These are phyloP conservation scores for Erythrobasidium yunnanense DNA, from an alignment of 768 basidiomycete genomes.

Conservation along the genomic window DNA sequence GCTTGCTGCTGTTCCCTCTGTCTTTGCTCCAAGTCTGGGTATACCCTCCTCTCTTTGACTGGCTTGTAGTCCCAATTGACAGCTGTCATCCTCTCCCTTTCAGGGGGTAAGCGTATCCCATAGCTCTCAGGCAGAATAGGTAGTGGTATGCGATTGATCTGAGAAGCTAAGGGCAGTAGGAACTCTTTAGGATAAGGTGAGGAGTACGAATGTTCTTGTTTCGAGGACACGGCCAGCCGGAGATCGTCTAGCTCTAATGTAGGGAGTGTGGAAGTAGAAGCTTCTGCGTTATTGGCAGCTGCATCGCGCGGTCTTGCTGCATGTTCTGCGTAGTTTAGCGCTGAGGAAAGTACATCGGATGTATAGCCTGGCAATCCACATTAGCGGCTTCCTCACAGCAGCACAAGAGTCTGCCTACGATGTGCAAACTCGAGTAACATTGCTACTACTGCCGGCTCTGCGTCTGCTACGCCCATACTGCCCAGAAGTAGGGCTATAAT, in stretches of 20 bases:
- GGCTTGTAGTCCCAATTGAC: constrained; percentile 44
- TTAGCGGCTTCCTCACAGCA: not conserved
- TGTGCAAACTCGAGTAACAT: constrained; percentile 46
- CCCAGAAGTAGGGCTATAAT: constrained; percentile 45
- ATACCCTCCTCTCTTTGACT: constrained; percentile 54
- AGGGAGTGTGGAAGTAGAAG: not conserved
- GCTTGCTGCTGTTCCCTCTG: not conserved
- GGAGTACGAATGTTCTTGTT: constrained; percentile 42
- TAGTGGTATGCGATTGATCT: constrained; percentile 44
- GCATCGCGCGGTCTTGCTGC: constrained; percentile 37
- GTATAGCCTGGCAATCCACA: constrained; percentile 45
- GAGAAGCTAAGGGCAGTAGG: constrained; percentile 42
- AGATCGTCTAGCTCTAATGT: constrained; percentile 40
- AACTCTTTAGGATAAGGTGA: constrained; percentile 45
- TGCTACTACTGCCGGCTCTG: constrained; percentile 45
- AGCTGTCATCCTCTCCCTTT: constrained; percentile 42
- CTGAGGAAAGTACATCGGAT: constrained; percentile 42
- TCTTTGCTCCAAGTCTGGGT: not conserved
- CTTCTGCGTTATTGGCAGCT: not conserved
- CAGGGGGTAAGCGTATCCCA: constrained; percentile 43
- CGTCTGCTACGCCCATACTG: constrained; percentile 44
- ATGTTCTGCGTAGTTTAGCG: constrained; percentile 44
- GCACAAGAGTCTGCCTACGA: constrained; percentile 37
- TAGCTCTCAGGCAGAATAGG: constrained; percentile 45
- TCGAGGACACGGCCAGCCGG: constrained; percentile 43